These are phyloP conservation scores for Byssoonygena ceratinophila DNA, from an alignment of 2,329 filamentous ascomycete genomes.

Conservation along the genomic window DNA sequence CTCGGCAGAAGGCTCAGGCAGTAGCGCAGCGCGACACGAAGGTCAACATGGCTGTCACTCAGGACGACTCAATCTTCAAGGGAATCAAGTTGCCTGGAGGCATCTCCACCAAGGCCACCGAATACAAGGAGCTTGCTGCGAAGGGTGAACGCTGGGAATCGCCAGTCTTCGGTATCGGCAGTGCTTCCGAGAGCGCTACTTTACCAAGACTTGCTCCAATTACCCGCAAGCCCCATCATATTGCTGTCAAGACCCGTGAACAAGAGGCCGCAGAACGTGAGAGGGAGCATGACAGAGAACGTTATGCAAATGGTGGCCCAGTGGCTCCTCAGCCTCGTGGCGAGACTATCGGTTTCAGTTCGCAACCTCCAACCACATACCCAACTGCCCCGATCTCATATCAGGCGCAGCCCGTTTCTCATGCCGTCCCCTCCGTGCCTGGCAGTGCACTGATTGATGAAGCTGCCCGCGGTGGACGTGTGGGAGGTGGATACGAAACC, in stretches of 20 bases:
- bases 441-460: neutral
- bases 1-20: slow-evolving; percentile 54
- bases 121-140: slow-evolving; percentile 76
- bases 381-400: neutral
- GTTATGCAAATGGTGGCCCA: neutral
- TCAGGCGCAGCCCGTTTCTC: neutral
- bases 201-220: slow-evolving; percentile 51
- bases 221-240: slow-evolving; percentile 49
- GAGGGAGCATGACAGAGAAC: neutral
- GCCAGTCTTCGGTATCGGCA: slow-evolving; percentile 80
- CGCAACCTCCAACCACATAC: slow-evolving; percentile 4
- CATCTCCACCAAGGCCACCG: slow-evolving; percentile 84
- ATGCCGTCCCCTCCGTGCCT: neutral
- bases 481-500: neutral
- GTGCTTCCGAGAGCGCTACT: slow-evolving; percentile 58
- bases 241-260: slow-evolving; percentile 21
- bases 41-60: slow-evolving; percentile 73
- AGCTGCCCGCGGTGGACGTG: neutral
- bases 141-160: slow-evolving; percentile 94
- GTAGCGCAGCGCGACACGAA: slow-evolving; percentile 51
- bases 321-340: neutral
- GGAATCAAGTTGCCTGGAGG: slow-evolving; percentile 75
- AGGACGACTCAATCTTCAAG: slow-evolving; percentile 87
- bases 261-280: slow-evolving; percentile 4
- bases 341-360: neutral